Evolutionary conservation across 192 early-diverging fungal genomes (phyloP).

Genomic region (Linnemannia hyalina): DNA sequence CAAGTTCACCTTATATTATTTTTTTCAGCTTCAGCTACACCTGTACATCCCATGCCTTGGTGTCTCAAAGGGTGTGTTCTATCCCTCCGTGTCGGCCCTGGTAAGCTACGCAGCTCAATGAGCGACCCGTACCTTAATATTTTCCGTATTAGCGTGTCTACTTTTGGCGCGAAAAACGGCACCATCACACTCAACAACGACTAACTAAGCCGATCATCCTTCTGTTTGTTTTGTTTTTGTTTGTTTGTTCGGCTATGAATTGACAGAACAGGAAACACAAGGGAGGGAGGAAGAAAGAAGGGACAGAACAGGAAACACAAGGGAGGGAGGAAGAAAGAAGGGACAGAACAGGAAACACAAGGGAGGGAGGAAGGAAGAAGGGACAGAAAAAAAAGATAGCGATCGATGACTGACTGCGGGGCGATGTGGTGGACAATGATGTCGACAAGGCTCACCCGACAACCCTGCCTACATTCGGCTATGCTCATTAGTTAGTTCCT

Average conservation of each 20-base stretch:
- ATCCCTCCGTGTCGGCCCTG: not conserved
- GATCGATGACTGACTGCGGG: not conserved
- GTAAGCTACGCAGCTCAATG: not conserved
- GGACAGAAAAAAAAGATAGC: not conserved
- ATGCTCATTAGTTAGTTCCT: too few relatives aligned
- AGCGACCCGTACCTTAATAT: slow-evolving; percentile 1
- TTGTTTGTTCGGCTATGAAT: too few relatives aligned
- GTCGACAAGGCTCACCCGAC: not conserved
- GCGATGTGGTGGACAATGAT: not conserved
- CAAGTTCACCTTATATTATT: not conserved
- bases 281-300: not conserved
- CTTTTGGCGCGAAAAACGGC: not conserved
- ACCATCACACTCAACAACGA: too few relatives aligned
- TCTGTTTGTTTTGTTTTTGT: too few relatives aligned
- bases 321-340: not conserved
- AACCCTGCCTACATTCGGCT: not conserved
- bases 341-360: not conserved
- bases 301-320: not conserved
- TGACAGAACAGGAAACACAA: not conserved
- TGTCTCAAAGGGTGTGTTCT: not conserved
- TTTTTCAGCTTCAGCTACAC: not conserved
- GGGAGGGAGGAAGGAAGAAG: not conserved
- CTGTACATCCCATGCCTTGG: not conserved
- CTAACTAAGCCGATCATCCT: too few relatives aligned
- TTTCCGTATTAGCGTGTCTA: not conserved